Evolutionary conservation across 2,329 filamentous ascomycete species (phyloP).

Genomic region (Ceratocystis harringtonii): DNA sequence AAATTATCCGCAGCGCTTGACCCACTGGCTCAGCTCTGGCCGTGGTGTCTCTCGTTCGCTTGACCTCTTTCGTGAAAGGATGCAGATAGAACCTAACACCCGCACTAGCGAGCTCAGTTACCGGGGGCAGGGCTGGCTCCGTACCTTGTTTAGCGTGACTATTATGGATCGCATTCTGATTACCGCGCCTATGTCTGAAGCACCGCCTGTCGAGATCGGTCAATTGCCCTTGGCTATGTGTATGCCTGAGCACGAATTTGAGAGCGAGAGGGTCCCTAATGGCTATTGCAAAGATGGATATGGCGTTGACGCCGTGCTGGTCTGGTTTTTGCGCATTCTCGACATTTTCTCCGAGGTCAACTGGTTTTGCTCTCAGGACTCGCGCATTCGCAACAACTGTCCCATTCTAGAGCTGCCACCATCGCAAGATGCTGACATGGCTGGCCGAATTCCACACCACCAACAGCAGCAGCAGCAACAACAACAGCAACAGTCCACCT

Average conservation of each 20-base stretch:
- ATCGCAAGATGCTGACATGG: neutral
- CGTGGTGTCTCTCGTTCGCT: neutral
- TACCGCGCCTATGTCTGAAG: neutral
- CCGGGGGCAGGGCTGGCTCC: neutral
- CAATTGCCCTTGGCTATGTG: neutral
- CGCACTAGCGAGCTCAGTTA: neutral
- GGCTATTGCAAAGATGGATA: neutral
- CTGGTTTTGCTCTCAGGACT: conserved; percentile 7
- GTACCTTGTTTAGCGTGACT: neutral
- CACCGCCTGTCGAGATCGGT: neutral
- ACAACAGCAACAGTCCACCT: neutral
- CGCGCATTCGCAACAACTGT: neutral
- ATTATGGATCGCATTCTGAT: conserved; percentile 8
- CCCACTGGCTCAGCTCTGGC: conserved; percentile 1
- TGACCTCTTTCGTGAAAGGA: neutral
- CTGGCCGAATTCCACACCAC: neutral
- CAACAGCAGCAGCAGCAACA: neutral
- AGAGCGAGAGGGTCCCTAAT: neutral
- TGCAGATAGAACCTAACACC: neutral
- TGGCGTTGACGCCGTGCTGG: neutral
- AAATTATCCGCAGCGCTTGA: neutral
- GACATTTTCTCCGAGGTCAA: conserved; percentile 10
- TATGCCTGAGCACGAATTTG: neutral
- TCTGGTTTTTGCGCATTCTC: conserved; percentile 2
- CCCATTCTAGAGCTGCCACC: neutral